phyloP scores from a whole-genome alignment of 148 eudicot species.

The Cornus florida region DNA sequence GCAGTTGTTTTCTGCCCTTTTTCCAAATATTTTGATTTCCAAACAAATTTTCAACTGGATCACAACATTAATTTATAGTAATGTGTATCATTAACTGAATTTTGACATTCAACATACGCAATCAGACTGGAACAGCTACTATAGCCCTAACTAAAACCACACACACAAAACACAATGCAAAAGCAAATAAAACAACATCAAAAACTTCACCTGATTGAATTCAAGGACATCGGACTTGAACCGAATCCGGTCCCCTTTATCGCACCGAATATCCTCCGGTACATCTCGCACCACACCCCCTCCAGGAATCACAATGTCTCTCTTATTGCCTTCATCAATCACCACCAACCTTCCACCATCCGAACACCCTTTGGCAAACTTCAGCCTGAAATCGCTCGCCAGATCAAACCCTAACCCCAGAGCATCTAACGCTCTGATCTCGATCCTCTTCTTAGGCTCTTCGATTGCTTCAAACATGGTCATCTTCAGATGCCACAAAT shows the following conservation, averaged over 20 bases:
- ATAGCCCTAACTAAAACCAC: background rate
- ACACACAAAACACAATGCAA: background rate
- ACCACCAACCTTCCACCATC: constrained; percentile 56
- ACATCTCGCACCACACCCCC: constrained; percentile 52
- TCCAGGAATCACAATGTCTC: constrained; percentile 66
- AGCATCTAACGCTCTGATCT: constrained; percentile 58
- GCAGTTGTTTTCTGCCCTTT: background rate
- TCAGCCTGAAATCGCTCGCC: constrained; percentile 78
- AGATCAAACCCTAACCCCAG: constrained; percentile 90
- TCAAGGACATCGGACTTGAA: constrained; percentile 90
- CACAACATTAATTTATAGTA: background rate
- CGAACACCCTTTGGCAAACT: constrained; percentile 54
- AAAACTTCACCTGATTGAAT: constrained; percentile 71
- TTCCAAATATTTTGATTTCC: background rate
- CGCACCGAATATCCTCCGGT: constrained; percentile 72
- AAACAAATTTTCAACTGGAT: no score
- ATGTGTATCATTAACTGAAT: no score
- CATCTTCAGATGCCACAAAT: no score
- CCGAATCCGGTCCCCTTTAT: constrained; percentile 88
- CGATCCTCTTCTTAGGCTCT: constrained; percentile 38
- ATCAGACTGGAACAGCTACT: background rate
- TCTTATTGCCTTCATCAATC: constrained; percentile 47
- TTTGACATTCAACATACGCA: background rate
- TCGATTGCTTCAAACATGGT: constrained; percentile 3
- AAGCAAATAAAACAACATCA: background rate